Percentiles rank a stretch among this genome's conserved stretches.
Conservation (phyloP, 129 eudicot genomes). For the Kitagawia praeruptora region DNA sequence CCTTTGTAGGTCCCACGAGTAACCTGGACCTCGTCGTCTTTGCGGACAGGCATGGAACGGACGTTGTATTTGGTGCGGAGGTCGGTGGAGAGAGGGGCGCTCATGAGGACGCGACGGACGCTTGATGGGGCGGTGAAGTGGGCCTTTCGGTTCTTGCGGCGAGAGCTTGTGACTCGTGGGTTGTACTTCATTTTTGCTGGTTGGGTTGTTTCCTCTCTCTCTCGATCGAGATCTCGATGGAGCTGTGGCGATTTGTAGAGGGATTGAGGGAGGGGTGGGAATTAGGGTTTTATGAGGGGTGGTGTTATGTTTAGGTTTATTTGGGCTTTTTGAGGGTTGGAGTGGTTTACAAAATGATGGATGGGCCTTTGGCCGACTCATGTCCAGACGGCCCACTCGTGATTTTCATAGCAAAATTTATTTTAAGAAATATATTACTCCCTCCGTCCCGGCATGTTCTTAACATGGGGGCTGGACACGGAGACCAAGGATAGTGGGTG, state of each 20-base stretch:
- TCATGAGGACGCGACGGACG: slow-evolving; percentile 60
- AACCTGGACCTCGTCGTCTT: slow-evolving; percentile 69
- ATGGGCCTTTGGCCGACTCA: background rate
- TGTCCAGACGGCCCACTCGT: background rate
- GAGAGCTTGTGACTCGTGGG: slow-evolving; percentile 52
- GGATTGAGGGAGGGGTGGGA: background rate
- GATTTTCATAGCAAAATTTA: too few relatives aligned
- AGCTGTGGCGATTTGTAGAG: background rate
- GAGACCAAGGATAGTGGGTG: too few relatives aligned
- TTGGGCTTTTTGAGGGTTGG: background rate
- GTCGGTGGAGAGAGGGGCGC: slow-evolving; percentile 57
- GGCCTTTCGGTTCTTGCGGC: slow-evolving; percentile 72
- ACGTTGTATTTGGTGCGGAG: slow-evolving; percentile 62
- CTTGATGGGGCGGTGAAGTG: slow-evolving; percentile 74
- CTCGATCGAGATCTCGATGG: background rate
- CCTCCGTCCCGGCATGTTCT: fast-evolving
- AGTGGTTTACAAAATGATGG: background rate
- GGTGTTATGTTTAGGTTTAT: background rate
- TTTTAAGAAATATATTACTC: too few relatives aligned
- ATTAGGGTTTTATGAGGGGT: slow-evolving; percentile 2
- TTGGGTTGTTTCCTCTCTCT: background rate
- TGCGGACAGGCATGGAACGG: slow-evolving; percentile 58
- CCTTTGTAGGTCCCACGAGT: slow-evolving; percentile 69
- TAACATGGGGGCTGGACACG: fast-evolving
- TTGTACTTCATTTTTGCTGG: slow-evolving; percentile 51